Evolutionary conservation across 1,284 basidiomycete species (phyloP).

Genomic region (Ustilago shanxiensis): DNA sequence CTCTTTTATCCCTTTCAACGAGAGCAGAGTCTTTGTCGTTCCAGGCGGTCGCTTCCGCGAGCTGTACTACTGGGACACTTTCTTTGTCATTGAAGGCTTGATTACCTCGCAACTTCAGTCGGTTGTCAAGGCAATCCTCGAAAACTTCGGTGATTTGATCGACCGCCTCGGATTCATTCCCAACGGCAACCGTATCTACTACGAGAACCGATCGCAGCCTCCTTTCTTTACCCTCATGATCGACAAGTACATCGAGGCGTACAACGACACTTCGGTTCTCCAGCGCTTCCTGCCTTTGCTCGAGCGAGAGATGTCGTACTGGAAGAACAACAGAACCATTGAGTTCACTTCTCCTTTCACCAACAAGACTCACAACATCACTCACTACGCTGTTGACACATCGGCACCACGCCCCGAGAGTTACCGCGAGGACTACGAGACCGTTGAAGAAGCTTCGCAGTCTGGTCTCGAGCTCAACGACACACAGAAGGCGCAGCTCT

Average conservation of each 20-base stretch:
- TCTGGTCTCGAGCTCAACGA: conserved; percentile 73
- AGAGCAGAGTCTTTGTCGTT: conserved; percentile 81
- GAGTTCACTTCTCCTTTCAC: conserved; percentile 81
- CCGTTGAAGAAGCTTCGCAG: conserved; percentile 75
- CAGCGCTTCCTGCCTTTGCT: conserved; percentile 77
- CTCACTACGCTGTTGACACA: conserved; percentile 78
- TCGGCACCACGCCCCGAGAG: conserved; percentile 87
- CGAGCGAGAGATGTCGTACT: conserved; percentile 85
- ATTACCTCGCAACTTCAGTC: conserved; percentile 81
- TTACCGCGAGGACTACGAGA: conserved; percentile 78
- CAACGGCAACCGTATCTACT: conserved; percentile 86
- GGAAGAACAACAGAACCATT: conserved; percentile 81
- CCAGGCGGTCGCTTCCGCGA: conserved; percentile 82
- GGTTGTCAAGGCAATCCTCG: conserved; percentile 77
- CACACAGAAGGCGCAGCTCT: conserved; percentile 77
- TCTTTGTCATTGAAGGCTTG: conserved; percentile 75
- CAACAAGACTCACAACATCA: conserved; percentile 78
- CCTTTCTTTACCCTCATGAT: conserved; percentile 79
- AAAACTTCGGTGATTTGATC: conserved; percentile 81
- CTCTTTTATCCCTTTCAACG: conserved; percentile 86
- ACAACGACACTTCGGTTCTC: conserved; percentile 78
- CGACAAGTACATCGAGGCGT: conserved; percentile 76
- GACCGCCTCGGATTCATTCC: conserved; percentile 93
- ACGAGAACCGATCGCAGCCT: conserved; percentile 89
- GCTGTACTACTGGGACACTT: conserved; percentile 61